These are phyloP conservation scores for Cordyceps javanica DNA, from an alignment of 2,329 filamentous ascomycete genomes.

Conservation along the genomic window DNA sequence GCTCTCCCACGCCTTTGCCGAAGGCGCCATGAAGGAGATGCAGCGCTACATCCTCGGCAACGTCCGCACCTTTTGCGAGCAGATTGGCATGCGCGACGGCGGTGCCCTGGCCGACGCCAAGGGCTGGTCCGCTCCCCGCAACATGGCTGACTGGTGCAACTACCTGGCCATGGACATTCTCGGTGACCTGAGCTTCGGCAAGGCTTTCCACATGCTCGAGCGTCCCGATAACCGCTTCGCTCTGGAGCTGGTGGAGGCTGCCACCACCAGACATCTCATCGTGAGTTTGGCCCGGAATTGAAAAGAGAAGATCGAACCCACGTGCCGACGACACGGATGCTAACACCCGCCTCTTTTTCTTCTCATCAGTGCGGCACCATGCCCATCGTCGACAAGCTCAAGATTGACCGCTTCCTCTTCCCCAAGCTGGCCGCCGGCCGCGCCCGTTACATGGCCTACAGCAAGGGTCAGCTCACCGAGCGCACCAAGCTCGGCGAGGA, in stretches of 20 bases:
- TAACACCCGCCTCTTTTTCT: too few species aligned
- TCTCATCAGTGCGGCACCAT: slow-evolving; percentile 69
- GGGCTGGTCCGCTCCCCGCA: slow-evolving; percentile 52
- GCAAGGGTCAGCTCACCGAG: slow-evolving; percentile 59
- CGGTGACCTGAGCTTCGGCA: slow-evolving; percentile 55
- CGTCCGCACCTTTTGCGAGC: slow-evolving; percentile 59
- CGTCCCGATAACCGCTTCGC: slow-evolving; percentile 57
- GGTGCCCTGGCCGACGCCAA: slow-evolving; percentile 40
- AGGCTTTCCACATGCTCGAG: slow-evolving; percentile 58
- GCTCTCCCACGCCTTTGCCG: slow-evolving; percentile 65
- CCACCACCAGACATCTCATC: slow-evolving; percentile 62
- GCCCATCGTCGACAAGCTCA: slow-evolving; percentile 60
- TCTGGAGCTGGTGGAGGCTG: slow-evolving; percentile 59
- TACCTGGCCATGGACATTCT: slow-evolving; percentile 59
- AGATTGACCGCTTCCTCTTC: slow-evolving; percentile 63
- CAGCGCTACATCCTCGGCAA: slow-evolving; percentile 61
- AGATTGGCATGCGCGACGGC: slow-evolving; percentile 40
- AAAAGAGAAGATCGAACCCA: not conserved
- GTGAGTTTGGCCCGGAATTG: slow-evolving; percentile 36
- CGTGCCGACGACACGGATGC: not conserved
- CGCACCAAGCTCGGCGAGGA: slow-evolving; percentile 60
- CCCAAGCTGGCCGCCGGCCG: slow-evolving; percentile 59
- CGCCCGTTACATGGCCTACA: slow-evolving; percentile 66
- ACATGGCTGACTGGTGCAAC: slow-evolving; percentile 59
- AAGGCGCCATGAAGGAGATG: slow-evolving; percentile 60